Evolutionary conservation across 257 asterid genomes (phyloP), one percentile per base, ranked within the genome.

Genomic region (Ehretia macrophylla): DNA sequence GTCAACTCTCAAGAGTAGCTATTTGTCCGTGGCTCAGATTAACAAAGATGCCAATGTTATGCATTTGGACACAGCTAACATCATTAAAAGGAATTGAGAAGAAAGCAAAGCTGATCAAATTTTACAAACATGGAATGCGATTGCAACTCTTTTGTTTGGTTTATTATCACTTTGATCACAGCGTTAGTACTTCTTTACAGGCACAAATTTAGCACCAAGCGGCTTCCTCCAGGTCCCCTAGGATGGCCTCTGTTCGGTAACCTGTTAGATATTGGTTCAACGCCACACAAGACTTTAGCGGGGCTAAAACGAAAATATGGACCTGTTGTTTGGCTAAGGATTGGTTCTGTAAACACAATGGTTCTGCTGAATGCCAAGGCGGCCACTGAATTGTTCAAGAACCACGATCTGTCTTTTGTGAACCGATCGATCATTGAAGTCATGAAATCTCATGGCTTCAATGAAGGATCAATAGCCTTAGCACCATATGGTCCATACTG

Each of bases 201-300:
- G n/a, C n/a, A 13, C 0, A 39, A 57, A 47, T 0, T 61, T 38
- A 4, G 56, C 42, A 8, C 59, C 8, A 18, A 47, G 44, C 32
- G 62, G n/a, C 50, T 75, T 11, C 87, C 90, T 2, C 87, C 90
- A 0, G 87, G 90, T 0, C 87, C 90, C 0, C 75, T 56, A 1
- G 85, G 90, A 21, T 75, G 82, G 87, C 90, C 87, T 0, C 72
- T 83, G 11, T 70, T 83, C 59, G 90, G 90, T 42, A 79, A 74
- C 82, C 73, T 83, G 84, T 83, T 83, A 57, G 56, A 72, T 0
- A 82, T 83, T 4, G 86, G 90, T 5, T 32, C 75, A 14, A 62
- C 70, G 83, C 91, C 91, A 0, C 79, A 80, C 75, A 60, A 49
- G 40, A 80, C 83, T 37, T 27, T 80, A 14, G 80, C 78, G 1